Conservation (phyloP, 1,284 basidiomycete species). For the Puccinia brachypodii region DNA sequence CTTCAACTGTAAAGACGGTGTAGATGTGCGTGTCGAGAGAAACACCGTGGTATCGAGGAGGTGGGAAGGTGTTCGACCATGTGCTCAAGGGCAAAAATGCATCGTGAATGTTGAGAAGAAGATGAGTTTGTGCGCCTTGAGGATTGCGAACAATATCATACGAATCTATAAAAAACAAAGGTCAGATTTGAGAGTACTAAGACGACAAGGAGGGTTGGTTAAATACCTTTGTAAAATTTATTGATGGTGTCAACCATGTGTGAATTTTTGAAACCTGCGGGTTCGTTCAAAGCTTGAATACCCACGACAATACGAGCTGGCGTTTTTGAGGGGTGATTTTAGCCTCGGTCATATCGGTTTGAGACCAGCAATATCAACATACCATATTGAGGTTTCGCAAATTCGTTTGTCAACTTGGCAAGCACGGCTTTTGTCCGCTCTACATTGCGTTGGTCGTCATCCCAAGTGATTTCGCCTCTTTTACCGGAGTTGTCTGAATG, state of each 20-base stretch:
- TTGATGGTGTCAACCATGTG: constrained; percentile 61
- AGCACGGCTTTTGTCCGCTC: constrained; percentile 71
- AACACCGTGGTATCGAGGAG: constrained; percentile 65
- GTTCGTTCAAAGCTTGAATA: constrained; percentile 63
- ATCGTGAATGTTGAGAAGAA: constrained; percentile 68
- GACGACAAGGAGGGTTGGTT: constrained; percentile 28
- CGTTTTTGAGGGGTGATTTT: background rate
- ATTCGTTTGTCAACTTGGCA: constrained; percentile 60
- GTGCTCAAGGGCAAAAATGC: constrained; percentile 75
- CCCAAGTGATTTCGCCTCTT: constrained; percentile 69
- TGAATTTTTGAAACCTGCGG: constrained; percentile 68
- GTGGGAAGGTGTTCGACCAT: constrained; percentile 71
- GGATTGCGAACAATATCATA: constrained; percentile 30
- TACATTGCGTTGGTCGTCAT: constrained; percentile 67
- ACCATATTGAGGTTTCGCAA: constrained; percentile 59
- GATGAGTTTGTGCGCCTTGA: background rate
- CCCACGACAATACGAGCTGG: constrained; percentile 7
- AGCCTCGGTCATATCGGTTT: no score
- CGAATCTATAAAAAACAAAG: background rate
- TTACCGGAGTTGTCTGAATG: constrained; percentile 65
- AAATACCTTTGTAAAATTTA: constrained; percentile 65
- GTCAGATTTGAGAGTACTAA: constrained; percentile 59
- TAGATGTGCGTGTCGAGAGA: constrained; percentile 65
- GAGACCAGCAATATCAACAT: background rate
- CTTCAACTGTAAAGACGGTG: constrained; percentile 17